Evolutionary conservation across 78 protist species (phyloP).

Genomic region (Anaeramoeba ignava): DNA sequence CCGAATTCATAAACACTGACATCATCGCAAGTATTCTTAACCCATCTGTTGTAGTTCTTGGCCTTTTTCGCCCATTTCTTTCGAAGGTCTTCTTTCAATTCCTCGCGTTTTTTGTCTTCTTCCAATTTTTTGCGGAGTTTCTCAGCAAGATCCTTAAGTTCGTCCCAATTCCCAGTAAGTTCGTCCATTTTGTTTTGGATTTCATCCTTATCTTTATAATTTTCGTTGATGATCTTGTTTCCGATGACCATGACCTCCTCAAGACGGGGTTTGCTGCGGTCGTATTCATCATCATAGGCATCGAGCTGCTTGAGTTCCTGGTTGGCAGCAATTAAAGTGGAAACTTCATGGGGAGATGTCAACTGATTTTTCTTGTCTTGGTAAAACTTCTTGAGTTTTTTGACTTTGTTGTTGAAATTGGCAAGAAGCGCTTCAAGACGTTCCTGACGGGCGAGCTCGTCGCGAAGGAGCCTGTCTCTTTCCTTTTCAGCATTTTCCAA

Average conservation of each 20-base stretch:
- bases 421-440: neutral
- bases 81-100: neutral
- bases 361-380: neutral
- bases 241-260: neutral
- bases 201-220: neutral
- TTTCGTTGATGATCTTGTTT: neutral
- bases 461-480: neutral
- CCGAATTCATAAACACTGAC: neutral
- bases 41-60: neutral
- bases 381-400: neutral
- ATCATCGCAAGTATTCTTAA: neutral
- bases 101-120: neutral
- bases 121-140: neutral
- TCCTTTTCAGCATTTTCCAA: neutral
- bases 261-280: neutral
- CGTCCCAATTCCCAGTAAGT: neutral
- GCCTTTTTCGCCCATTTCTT: neutral
- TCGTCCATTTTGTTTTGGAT: neutral
- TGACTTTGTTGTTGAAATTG: neutral
- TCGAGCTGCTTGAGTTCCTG: neutral
- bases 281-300: neutral
- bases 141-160: neutral
- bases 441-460: neutral
- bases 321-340: neutral
- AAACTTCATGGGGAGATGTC: neutral